phyloP scores from a whole-genome alignment of 2,329 filamentous ascomycete genomes.

The Diplodia corticola region DNA sequence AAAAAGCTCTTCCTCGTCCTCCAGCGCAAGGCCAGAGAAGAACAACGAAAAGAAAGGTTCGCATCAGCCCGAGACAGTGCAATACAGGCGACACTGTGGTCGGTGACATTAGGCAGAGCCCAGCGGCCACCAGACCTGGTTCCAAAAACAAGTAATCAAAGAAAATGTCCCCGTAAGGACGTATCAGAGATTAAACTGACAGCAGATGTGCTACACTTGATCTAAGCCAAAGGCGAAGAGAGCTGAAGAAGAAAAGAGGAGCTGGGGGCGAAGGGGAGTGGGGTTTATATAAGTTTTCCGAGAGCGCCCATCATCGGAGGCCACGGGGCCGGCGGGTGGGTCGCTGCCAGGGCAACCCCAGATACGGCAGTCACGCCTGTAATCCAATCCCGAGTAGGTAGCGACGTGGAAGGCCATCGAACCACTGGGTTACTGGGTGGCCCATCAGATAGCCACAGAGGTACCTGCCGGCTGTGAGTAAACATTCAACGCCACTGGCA shows the following conservation, averaged over 20 bases:
- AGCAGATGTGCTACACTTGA: not conserved
- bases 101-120: no score
- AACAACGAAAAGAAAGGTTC: no score
- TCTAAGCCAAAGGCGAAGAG: not conserved
- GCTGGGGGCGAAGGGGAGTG: not conserved
- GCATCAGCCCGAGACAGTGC: no score
- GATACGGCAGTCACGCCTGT: no score
- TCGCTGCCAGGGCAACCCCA: not conserved
- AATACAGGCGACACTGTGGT: no score
- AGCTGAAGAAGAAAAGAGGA: not conserved
- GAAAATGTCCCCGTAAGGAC: not conserved
- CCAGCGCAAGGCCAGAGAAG: no score
- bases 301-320: no score
- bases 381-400: no score
- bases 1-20: no score
- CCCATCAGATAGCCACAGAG: not conserved
- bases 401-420: not conserved
- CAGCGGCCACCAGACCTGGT: not conserved
- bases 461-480: not conserved
- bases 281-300: not conserved
- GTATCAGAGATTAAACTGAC: not conserved
- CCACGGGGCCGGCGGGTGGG: not conserved
- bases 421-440: not conserved
- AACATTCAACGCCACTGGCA: not conserved
- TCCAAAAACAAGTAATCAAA: not conserved